Percentiles rank a stretch among this genome's conserved stretches.
Evolutionary conservation across 1,139 yeast genomes (phyloP).

Genomic region (Candida mesenterica): DNA sequence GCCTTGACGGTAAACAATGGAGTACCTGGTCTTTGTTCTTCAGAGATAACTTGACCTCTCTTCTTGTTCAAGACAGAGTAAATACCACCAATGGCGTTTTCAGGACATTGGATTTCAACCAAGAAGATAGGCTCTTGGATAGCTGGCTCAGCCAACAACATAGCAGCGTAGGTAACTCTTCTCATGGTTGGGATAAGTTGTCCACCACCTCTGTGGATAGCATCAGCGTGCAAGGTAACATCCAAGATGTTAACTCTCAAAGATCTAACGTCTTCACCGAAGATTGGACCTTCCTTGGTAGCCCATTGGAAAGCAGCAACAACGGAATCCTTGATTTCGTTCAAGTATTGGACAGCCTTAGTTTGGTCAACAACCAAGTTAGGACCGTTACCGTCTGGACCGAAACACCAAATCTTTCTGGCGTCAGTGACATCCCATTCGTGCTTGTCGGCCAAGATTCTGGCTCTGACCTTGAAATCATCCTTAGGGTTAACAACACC

Average conservation of each 20-base stretch:
- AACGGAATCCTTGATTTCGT: constrained; percentile 99
- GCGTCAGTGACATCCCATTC: constrained; percentile 99
- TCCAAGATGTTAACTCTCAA: constrained; percentile 97
- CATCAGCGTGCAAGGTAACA: constrained; percentile 99
- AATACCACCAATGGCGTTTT: constrained; percentile 99
- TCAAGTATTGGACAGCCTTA: constrained; percentile 98
- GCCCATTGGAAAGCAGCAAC: constrained; percentile 99
- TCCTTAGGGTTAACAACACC: constrained; percentile 95
- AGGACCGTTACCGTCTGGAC: constrained; percentile 99
- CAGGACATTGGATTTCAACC: constrained; percentile 99
- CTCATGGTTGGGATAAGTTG: constrained; percentile 99
- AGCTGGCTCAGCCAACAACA: constrained; percentile 97
- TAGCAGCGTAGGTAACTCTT: constrained; percentile 98
- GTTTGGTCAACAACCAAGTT: constrained; percentile 99
- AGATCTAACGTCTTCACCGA: constrained; percentile 96
- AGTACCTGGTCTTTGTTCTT: constrained; percentile 99
- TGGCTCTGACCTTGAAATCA: constrained; percentile 99
- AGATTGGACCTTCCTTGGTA: constrained; percentile 98
- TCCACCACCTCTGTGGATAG: constrained; percentile 99
- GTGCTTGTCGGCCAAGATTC: constrained; percentile 97
- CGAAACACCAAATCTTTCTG: constrained; percentile 99
- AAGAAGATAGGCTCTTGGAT: constrained; percentile 99
- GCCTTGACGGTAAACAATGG: constrained; percentile 99
- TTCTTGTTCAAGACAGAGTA: constrained; percentile 99
- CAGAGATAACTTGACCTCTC: constrained; percentile 99